These are phyloP conservation scores for Calonectria pseudoreteaudii DNA, from an alignment of 2,329 filamentous ascomycete genomes.

Conservation along the genomic window DNA sequence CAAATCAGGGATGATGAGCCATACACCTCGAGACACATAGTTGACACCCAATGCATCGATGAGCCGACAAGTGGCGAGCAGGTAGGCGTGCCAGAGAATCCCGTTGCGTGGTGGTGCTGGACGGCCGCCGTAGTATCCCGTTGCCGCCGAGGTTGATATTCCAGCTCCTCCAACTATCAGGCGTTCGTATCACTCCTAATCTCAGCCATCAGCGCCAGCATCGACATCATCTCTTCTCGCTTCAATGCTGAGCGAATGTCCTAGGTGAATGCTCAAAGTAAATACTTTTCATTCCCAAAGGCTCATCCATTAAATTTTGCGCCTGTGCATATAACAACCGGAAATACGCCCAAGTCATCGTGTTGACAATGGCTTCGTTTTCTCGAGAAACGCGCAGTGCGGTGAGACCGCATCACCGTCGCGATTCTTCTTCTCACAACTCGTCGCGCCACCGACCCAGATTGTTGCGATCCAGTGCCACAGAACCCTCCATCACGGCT, in stretches of 20 bases:
- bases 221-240: background rate
- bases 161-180: slow-evolving; percentile 14
- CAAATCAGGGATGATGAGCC: slow-evolving; percentile 43
- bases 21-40: slow-evolving; percentile 45
- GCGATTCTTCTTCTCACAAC: slow-evolving; percentile 42
- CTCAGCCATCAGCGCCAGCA: background rate
- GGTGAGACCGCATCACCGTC: slow-evolving; percentile 38
- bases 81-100: slow-evolving; percentile 15
- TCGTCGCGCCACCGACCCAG: slow-evolving; percentile 59
- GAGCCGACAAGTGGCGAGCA: slow-evolving; percentile 45
- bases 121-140: slow-evolving; percentile 24
- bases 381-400: slow-evolving; percentile 40
- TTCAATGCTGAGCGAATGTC: slow-evolving; percentile 6
- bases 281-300: background rate
- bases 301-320: background rate
- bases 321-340: background rate
- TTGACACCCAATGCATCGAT: slow-evolving; percentile 44
- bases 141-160: slow-evolving; percentile 29
- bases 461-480: slow-evolving; percentile 66
- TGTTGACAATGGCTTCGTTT: slow-evolving; percentile 40
- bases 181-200: background rate
- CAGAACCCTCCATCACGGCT: slow-evolving; percentile 68
- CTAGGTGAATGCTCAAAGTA: background rate
- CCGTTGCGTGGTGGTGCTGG: slow-evolving; percentile 26
- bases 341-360: background rate